Evolutionary conservation across 179 eudicot genomes (phyloP), one percentile per base, ranked within the genome.

Genomic region (Pouteria campechiana): DNA sequence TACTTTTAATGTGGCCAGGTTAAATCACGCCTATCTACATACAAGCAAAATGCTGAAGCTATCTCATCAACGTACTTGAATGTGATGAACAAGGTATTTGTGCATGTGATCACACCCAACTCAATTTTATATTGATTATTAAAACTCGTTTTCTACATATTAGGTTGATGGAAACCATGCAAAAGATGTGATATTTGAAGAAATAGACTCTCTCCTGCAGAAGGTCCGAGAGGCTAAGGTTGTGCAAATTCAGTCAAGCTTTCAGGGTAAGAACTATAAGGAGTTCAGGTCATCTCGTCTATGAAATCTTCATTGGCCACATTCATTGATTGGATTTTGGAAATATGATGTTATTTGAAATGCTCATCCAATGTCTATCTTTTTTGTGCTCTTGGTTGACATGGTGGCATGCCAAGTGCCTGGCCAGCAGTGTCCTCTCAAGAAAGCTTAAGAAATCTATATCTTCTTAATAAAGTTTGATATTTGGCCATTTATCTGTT

Each of bases 121-220:
- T 17, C 2, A n/a, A 37, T 36, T 24, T 31, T 15, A 4, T 33
- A 12, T 8, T 4, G 21, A 3, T 20, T 16, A 7, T 31, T 5
- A 20, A 16, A 6, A 28, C 18, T 42, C 3, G 11, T 27, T 37
- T 24, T 11, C 18, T 13, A n/a, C 25, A n/a, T 30, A 18, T 46
- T 20, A 90, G 98, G 40, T 90, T 57, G 83, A 90, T 69, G 96
- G 98, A 47, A 86, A 90, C 60, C 78, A 74, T 52, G 50, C 79
- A 15, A 90, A 90, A 73, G 84, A 74, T 31, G 61, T 55, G 13
- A 66, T 90, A 17, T 90, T 75, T 54, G 48, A 46, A 31, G 98
- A 86, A 44, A 67, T 86, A 57, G 66, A 55, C 22, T 58, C 70
- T 25, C 33, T 70, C 55, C 54, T 90, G 58, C 61, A 45, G 48